phyloP scores from a whole-genome alignment of 1,284 basidiomycete genomes.

The Ceratobasidium sp. region DNA sequence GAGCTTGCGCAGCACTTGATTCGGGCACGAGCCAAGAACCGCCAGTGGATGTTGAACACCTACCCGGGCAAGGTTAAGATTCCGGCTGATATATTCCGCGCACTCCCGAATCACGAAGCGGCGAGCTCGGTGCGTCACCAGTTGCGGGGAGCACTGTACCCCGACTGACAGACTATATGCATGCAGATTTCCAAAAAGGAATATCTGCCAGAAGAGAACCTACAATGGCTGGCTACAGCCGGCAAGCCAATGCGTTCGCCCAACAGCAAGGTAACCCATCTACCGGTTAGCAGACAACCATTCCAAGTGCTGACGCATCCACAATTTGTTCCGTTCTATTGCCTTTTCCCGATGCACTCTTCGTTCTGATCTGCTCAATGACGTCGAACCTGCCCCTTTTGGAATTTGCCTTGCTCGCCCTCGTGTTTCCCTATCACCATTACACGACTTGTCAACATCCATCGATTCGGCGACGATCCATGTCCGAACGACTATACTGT shows the following conservation, averaged over 20 bases:
- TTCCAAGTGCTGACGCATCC: conserved; percentile 2
- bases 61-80: conserved; percentile 85
- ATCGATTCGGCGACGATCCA: conserved; percentile 6
- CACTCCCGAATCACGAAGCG: conserved; percentile 69
- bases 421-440: neutral
- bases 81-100: conserved; percentile 82
- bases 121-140: conserved; percentile 64
- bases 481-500: conserved; percentile 4
- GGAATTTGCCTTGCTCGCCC: conserved; percentile 6
- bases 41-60: conserved; percentile 80
- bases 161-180: neutral
- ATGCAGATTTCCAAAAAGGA: conserved; percentile 68
- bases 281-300: conserved; percentile 22
- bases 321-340: conserved; percentile 1
- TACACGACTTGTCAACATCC: neutral
- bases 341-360: neutral
- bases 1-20: conserved; percentile 92
- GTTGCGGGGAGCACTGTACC: conserved; percentile 34
- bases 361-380: neutral
- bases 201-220: conserved; percentile 71
- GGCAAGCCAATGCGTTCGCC: conserved; percentile 53
- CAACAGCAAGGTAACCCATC: conserved; percentile 45
- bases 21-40: conserved; percentile 69
- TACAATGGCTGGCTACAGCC: conserved; percentile 60
- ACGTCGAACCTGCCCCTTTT: conserved; percentile 15